These are phyloP conservation scores for Coniochaeta ligniaria DNA, from an alignment of 2,329 filamentous ascomycete species.

Conservation along the genomic window DNA sequence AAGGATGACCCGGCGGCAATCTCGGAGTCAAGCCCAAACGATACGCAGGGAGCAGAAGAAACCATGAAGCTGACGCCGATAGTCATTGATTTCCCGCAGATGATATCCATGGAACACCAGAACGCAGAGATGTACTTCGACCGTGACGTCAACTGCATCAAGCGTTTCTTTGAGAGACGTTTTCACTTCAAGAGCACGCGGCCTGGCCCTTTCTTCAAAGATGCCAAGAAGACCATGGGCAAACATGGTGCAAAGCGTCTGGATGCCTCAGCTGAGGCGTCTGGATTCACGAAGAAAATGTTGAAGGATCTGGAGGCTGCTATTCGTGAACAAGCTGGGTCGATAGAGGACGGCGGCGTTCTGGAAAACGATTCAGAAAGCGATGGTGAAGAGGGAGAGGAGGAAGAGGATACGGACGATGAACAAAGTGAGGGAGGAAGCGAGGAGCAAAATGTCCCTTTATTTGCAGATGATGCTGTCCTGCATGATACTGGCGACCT, in stretches of 20 bases:
- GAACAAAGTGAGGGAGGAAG: slow-evolving; percentile 16
- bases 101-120: slow-evolving; percentile 88
- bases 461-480: slow-evolving; percentile 3
- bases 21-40: slow-evolving; percentile 1
- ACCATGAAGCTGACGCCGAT: slow-evolving; percentile 62
- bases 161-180: slow-evolving; percentile 82
- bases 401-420: slow-evolving; percentile 14
- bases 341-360: slow-evolving; percentile 24
- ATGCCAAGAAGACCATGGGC: slow-evolving; percentile 69
- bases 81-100: slow-evolving; percentile 96
- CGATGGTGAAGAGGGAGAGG: slow-evolving; percentile 23
- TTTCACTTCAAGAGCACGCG: slow-evolving; percentile 82
- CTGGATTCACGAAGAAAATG: slow-evolving; percentile 96
- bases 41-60: slow-evolving; percentile 10
- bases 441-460: background rate
- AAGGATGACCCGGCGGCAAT: background rate
- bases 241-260: slow-evolving; percentile 61
- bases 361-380: slow-evolving; percentile 10
- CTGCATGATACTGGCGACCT: background rate
- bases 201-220: slow-evolving; percentile 77
- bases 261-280: slow-evolving; percentile 84
- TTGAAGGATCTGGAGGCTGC: slow-evolving; percentile 87
- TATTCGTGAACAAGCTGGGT: slow-evolving; percentile 67
- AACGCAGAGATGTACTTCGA: slow-evolving; percentile 98
- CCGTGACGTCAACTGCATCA: slow-evolving; percentile 90